Evolutionary conservation across 495 filamentous ascomycete species (phyloP).

Genomic region (Podospora didyma): DNA sequence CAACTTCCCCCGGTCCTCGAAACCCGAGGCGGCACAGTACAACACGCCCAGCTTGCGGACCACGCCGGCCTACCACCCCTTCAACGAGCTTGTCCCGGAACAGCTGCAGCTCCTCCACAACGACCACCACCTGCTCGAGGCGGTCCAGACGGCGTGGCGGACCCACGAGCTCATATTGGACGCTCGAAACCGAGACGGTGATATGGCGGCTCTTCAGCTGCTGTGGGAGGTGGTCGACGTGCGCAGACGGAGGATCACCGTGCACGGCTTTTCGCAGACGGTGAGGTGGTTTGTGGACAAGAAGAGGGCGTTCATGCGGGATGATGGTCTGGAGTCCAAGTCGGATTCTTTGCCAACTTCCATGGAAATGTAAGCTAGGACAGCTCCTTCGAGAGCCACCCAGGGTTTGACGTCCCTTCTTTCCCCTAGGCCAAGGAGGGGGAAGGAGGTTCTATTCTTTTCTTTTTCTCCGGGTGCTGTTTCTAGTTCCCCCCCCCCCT

Average conservation of each 20-base stretch:
- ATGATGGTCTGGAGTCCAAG: no score
- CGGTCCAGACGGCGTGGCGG: conserved; percentile 10
- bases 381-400: no score
- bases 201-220: background rate
- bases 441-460: no score
- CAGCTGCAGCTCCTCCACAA: conserved; percentile 2
- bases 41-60: conserved; percentile 2
- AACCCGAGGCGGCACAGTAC: background rate
- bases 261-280: background rate
- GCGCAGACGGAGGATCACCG: background rate
- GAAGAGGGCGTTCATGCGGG: no score
- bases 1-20: background rate
- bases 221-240: conserved; percentile 16
- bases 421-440: no score
- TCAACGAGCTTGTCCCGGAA: conserved; percentile 8
- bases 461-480: no score
- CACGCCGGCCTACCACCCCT: conserved; percentile 8
- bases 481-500: no score
- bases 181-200: background rate
- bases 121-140: conserved; percentile 1
- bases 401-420: no score
- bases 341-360: no score
- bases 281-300: conserved; percentile 11
- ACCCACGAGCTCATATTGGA: background rate
- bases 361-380: no score